Percentiles rank a stretch among this genome's conserved stretches.
Evolutionary conservation across 805 yeast genomes (phyloP).

Genomic region (Candida sphagnicola): DNA sequence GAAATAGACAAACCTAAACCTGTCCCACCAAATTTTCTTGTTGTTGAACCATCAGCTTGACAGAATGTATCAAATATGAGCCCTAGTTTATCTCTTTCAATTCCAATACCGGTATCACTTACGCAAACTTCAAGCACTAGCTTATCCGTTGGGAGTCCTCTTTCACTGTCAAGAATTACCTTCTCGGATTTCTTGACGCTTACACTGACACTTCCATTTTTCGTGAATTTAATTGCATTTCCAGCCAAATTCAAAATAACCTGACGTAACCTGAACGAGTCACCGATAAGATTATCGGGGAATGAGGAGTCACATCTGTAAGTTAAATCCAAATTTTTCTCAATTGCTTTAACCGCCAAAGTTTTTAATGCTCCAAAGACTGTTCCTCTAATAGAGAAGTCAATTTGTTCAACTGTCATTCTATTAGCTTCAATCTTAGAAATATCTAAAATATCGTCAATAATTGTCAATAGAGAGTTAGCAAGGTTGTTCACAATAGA

Average conservation of each 20-base stretch:
- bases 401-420: conserved; percentile 89
- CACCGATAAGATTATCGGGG: conserved; percentile 85
- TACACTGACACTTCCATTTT: conserved; percentile 74
- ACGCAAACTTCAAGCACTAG: conserved; percentile 75
- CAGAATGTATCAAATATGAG: conserved; percentile 86
- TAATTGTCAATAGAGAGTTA: conserved; percentile 77
- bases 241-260: conserved; percentile 85
- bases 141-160: conserved; percentile 24
- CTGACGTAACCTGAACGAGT: conserved; percentile 82
- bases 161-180: conserved; percentile 24
- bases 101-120: conserved; percentile 88
- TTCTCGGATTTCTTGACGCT: conserved; percentile 56
- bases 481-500: conserved; percentile 87
- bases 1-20: conserved; percentile 88
- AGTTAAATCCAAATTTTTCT: conserved; percentile 73
- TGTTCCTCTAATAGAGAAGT: conserved; percentile 80
- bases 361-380: conserved; percentile 89
- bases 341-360: conserved; percentile 84
- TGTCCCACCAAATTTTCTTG: conserved; percentile 90
- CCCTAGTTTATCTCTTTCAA: conserved; percentile 78
- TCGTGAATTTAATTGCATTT: conserved; percentile 85
- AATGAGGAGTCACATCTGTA: conserved; percentile 83
- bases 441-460: conserved; percentile 87
- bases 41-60: conserved; percentile 92
- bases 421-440: conserved; percentile 91